These are phyloP conservation scores for Serendipita vermifera DNA, from an alignment of 768 basidiomycete genomes.

Conservation along the genomic window DNA sequence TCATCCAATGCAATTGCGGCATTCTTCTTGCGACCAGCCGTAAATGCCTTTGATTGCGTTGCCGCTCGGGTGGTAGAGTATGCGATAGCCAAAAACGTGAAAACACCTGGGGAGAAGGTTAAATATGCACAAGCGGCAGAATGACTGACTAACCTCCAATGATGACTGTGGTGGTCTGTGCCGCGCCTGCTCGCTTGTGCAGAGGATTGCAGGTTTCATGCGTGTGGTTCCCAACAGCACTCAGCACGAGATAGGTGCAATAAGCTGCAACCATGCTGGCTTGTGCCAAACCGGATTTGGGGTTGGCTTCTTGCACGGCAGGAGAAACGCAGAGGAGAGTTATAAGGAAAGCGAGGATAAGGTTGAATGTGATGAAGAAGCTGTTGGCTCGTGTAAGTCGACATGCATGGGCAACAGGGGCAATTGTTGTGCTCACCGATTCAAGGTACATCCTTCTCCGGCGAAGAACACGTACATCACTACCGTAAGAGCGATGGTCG, in stretches of 20 bases:
- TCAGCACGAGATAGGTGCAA: constrained; percentile 89
- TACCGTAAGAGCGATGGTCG: constrained; percentile 72
- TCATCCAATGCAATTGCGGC: constrained; percentile 50
- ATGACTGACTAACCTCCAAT: constrained; percentile 43
- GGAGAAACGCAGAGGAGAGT: constrained; percentile 78
- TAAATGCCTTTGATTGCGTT: constrained; percentile 83
- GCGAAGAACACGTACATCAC: constrained; percentile 89
- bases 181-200: constrained; percentile 45
- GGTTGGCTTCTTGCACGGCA: constrained; percentile 79
- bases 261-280: constrained; percentile 96
- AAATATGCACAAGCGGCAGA: background rate
- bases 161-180: constrained; percentile 74
- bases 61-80: constrained; percentile 95
- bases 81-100: constrained; percentile 96
- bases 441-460: constrained; percentile 71
- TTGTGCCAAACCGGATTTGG: constrained; percentile 89
- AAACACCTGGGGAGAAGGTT: constrained; percentile 41
- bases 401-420: too few species aligned
- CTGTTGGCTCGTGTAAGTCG: too few species aligned
- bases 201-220: constrained; percentile 81
- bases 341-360: constrained; percentile 63
- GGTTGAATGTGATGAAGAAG: constrained; percentile 93
- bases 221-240: constrained; percentile 85
- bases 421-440: constrained; percentile 37
- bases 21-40: constrained; percentile 54